Percentiles rank a stretch among this genome's conserved stretches.
Evolutionary conservation across 2,329 filamentous ascomycete species (phyloP).

Genomic region (Fusarium caatingaense): DNA sequence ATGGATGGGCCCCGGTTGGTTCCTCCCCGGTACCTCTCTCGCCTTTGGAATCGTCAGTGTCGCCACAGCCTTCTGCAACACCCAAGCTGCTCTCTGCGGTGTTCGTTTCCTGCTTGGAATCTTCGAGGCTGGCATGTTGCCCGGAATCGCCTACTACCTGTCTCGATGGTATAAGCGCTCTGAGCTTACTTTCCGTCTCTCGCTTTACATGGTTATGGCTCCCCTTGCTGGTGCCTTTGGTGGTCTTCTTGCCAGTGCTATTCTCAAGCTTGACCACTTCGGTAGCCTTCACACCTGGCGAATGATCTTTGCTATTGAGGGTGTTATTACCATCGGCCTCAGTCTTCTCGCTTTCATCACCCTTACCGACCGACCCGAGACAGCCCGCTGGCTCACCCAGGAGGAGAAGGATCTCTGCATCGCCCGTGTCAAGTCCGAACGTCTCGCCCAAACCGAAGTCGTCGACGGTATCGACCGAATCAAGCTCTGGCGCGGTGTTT

Average conservation of each 20-base stretch:
- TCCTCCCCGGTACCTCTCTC: constrained; percentile 67
- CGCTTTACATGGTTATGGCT: constrained; percentile 74
- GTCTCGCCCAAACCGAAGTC: constrained; percentile 68
- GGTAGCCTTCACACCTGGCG: constrained; percentile 69
- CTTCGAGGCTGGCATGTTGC: constrained; percentile 74
- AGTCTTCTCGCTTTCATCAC: constrained; percentile 70
- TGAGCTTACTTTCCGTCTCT: constrained; percentile 71
- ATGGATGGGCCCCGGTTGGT: constrained; percentile 73
- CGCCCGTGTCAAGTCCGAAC: constrained; percentile 69
- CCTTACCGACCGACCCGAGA: constrained; percentile 74
- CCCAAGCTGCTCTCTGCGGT: constrained; percentile 59
- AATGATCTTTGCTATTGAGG: constrained; percentile 79
- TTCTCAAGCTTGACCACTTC: constrained; percentile 68
- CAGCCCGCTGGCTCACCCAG: constrained; percentile 70
- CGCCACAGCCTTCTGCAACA: constrained; percentile 69
- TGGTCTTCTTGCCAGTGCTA: constrained; percentile 71
- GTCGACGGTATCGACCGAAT: constrained; percentile 69
- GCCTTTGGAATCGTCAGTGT: constrained; percentile 69
- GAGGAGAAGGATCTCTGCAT: constrained; percentile 74
- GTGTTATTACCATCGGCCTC: constrained; percentile 67
- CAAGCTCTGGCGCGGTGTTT: constrained; percentile 69
- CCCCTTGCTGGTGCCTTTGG: constrained; percentile 75
- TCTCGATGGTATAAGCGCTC: constrained; percentile 71
- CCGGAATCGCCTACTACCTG: constrained; percentile 74
- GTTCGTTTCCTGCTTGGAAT: constrained; percentile 71